Conservation (phyloP, 1,284 basidiomycete genomes). For the Amylostereum chailletii region DNA sequence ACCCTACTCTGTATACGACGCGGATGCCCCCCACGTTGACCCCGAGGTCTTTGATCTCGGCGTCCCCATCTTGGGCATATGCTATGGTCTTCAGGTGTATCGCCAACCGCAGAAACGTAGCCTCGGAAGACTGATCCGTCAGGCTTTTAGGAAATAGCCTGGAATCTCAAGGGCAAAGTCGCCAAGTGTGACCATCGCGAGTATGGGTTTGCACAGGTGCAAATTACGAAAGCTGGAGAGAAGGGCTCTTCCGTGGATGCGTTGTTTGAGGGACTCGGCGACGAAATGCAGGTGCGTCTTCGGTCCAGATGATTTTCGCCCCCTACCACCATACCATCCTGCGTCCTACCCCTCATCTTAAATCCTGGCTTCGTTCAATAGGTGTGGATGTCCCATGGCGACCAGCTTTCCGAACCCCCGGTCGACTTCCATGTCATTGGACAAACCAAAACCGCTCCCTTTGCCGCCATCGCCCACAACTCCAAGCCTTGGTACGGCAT, state of each 20-base stretch:
- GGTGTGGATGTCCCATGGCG: slow-evolving; percentile 99
- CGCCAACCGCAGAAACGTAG: background rate
- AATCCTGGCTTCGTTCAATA: slow-evolving; percentile 21
- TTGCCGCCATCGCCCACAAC: slow-evolving; percentile 89
- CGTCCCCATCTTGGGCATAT: slow-evolving; percentile 93
- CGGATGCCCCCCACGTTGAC: slow-evolving; percentile 90
- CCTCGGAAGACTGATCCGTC: background rate
- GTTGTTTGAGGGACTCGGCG: slow-evolving; percentile 80
- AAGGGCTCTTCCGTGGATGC: slow-evolving; percentile 53
- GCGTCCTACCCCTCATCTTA: background rate
- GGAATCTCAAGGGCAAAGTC: slow-evolving; percentile 83
- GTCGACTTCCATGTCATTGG: slow-evolving; percentile 86
- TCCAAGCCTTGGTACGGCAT: slow-evolving; percentile 91
- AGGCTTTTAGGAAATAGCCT: slow-evolving; percentile 77
- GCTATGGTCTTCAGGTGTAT: slow-evolving; percentile 89
- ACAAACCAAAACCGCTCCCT: slow-evolving; percentile 83
- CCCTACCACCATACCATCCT: background rate
- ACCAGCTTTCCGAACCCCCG: slow-evolving; percentile 83
- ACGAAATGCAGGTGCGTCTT: slow-evolving; percentile 67
- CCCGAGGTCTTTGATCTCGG: slow-evolving; percentile 89
- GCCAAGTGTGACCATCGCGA: slow-evolving; percentile 88
- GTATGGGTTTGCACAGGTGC: slow-evolving; percentile 87
- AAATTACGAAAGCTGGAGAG: slow-evolving; percentile 63
- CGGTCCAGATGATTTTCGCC: background rate
- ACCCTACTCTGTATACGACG: slow-evolving; percentile 96